Conservation (phyloP, 1,284 basidiomycete species). For the Thecaphora frezii region DNA sequence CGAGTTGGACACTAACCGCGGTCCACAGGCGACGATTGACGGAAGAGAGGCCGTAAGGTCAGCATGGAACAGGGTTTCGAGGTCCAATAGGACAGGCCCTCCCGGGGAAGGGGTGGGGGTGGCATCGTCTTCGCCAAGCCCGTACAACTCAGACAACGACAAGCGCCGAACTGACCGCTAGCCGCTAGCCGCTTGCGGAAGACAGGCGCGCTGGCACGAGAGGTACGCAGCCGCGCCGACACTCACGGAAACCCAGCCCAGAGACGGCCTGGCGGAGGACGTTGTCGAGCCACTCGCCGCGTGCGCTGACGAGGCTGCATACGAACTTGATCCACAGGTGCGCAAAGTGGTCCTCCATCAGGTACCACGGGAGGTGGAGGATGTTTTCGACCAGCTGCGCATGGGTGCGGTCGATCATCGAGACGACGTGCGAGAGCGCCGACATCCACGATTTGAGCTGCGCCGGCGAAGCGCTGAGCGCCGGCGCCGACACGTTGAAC, state of each 20-base stretch:
- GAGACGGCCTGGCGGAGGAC: slow-evolving; percentile 79
- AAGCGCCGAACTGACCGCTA: no score
- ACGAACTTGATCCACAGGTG: slow-evolving; percentile 69
- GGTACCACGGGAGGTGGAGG: slow-evolving; percentile 85
- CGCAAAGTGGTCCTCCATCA: slow-evolving; percentile 69
- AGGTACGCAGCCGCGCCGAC: slow-evolving; percentile 7
- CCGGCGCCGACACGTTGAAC: slow-evolving; percentile 56
- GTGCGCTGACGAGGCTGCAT: slow-evolving; percentile 87
- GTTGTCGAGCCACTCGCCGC: slow-evolving; percentile 84
- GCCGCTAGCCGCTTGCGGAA: no score
- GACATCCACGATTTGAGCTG: slow-evolving; percentile 60
- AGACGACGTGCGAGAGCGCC: slow-evolving; percentile 64
- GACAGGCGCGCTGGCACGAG: no score
- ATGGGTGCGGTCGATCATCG: slow-evolving; percentile 75
- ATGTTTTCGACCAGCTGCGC: slow-evolving; percentile 83
- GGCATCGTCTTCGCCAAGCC: no score
- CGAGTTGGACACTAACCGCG: neutral
- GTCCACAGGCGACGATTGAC: no score
- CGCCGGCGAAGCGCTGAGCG: slow-evolving; percentile 27
- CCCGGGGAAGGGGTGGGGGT: no score
- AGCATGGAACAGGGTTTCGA: no score
- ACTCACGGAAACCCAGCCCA: slow-evolving; percentile 65
- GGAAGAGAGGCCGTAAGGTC: no score
- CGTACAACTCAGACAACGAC: neutral
- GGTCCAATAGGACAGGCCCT: no score